Evolutionary conservation across 495 filamentous ascomycete genomes (phyloP).

Genomic region (Penicillium arizonense): DNA sequence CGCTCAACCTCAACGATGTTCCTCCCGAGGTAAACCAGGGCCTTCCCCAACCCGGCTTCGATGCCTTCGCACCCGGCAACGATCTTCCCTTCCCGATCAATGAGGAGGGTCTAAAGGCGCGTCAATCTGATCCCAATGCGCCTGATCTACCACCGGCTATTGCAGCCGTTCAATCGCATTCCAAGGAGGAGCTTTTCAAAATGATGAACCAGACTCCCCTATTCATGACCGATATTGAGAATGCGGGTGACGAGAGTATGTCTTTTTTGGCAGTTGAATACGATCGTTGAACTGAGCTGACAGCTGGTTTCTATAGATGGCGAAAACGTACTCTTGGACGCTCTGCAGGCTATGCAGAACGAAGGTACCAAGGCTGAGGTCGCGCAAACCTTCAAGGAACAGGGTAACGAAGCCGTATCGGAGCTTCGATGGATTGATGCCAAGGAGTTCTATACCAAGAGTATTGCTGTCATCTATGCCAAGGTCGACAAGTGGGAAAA

Average conservation of each 20-base stretch:
- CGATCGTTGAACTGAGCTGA: conserved; percentile 2
- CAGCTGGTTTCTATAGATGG: conserved; percentile 32
- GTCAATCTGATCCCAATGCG: conserved; percentile 30
- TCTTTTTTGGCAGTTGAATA: conserved; percentile 7
- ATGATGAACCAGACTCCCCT: conserved; percentile 81
- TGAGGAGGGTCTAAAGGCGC: conserved; percentile 35
- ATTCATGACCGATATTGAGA: conserved; percentile 92
- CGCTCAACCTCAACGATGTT: conserved; percentile 34
- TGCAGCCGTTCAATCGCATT: conserved; percentile 58
- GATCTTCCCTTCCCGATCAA: conserved; percentile 45
- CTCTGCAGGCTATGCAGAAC: conserved; percentile 83
- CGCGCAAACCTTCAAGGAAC: conserved; percentile 74
- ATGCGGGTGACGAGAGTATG: conserved; percentile 56
- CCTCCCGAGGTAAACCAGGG: conserved; percentile 15
- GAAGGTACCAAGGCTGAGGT: conserved; percentile 87
- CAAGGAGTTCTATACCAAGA: conserved; percentile 88
- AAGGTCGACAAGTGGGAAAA: conserved; percentile 55
- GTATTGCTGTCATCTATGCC: conserved; percentile 61
- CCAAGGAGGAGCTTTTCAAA: conserved; percentile 66
- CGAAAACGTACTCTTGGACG: conserved; percentile 77
- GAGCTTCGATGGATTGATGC: conserved; percentile 76
- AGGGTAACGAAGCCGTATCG: conserved; percentile 84
- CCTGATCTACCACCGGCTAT: conserved; percentile 56
- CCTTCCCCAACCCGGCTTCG: conserved; percentile 21
- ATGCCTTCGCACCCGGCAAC: conserved; percentile 29